Conservation (phyloP, 78 protist species). For the Dictyostelium citrinum region DNA sequence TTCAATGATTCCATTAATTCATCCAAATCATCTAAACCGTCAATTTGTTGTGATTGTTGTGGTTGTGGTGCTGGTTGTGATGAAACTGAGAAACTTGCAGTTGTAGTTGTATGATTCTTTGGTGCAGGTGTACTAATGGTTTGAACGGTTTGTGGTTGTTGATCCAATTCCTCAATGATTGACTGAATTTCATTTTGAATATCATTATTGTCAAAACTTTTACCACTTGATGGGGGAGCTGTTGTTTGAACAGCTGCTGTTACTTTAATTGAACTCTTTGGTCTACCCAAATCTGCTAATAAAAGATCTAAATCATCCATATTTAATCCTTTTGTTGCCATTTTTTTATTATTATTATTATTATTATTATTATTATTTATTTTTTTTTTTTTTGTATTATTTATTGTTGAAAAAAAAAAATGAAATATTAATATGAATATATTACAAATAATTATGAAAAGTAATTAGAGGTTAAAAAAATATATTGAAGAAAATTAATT, state of each 20-base stretch:
- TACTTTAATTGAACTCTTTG: conserved; percentile 21
- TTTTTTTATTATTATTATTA: too few species aligned
- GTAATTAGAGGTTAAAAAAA: neutral
- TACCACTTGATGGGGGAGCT: neutral
- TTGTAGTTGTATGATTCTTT: neutral
- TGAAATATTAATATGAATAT: neutral
- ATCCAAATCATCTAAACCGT: conserved; percentile 57
- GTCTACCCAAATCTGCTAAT: conserved; percentile 80
- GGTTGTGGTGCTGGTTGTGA: neutral
- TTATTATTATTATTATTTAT: too few species aligned
- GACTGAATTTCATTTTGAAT: conserved; percentile 37
- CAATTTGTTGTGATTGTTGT: neutral
- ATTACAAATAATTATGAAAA: neutral
- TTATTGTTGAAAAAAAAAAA: neutral
- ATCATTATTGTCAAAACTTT: neutral
- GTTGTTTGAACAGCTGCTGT: conserved; percentile 2
- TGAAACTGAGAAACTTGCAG: conserved; percentile 12
- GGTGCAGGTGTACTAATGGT: neutral
- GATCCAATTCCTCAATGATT: conserved; percentile 31
- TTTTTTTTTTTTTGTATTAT: neutral
- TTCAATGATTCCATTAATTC: conserved; percentile 76
- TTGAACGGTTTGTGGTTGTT: conserved; percentile 4
- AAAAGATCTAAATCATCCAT: conserved; percentile 85
- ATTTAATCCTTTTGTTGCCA: conserved; percentile 42
- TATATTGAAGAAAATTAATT: neutral